phyloP scores from a whole-genome alignment of 352 stramenopile species.

The Globisporangium middletonii region DNA sequence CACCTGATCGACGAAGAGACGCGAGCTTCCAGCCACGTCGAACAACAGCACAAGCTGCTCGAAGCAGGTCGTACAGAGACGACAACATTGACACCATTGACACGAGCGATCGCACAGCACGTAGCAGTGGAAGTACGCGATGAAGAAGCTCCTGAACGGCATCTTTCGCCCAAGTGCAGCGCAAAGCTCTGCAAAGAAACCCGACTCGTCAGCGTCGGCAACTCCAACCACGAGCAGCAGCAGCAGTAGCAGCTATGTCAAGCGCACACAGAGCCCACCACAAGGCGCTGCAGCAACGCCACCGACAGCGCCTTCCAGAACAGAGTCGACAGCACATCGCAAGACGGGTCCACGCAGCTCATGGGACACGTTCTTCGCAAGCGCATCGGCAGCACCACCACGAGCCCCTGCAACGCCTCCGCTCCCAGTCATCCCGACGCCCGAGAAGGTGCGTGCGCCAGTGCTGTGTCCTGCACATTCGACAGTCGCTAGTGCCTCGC shows the following conservation, averaged over 20 bases:
- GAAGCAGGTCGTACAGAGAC: too few species aligned
- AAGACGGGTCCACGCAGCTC: slow-evolving; percentile 26
- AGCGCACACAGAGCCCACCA: not conserved
- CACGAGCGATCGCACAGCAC: too few species aligned
- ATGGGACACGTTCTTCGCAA: slow-evolving; percentile 39
- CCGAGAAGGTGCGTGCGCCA: slow-evolving; percentile 20
- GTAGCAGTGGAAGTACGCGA: slow-evolving; percentile 3
- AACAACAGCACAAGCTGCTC: too few species aligned
- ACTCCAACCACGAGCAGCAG: not conserved
- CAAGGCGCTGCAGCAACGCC: not conserved
- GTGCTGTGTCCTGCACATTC: not conserved
- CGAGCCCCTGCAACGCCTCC: not conserved
- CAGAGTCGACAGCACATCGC: slow-evolving; percentile 2
- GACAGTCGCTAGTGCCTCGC: not conserved
- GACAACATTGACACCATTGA: too few species aligned
- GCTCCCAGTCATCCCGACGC: slow-evolving; percentile 13
- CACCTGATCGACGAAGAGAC: too few species aligned
- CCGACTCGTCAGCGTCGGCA: not conserved
- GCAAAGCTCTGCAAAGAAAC: slow-evolving; percentile 7
- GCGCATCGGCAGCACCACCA: not conserved
- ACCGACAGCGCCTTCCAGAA: not conserved
- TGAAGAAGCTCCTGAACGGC: slow-evolving; percentile 69
- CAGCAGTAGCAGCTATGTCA: not conserved
- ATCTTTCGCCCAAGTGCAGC: slow-evolving; percentile 39
- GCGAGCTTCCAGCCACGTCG: too few species aligned